Base-by-base conservation (phyloP, 2,329 filamentous ascomycete genomes). In the Diaporthe sp. region DNA sequence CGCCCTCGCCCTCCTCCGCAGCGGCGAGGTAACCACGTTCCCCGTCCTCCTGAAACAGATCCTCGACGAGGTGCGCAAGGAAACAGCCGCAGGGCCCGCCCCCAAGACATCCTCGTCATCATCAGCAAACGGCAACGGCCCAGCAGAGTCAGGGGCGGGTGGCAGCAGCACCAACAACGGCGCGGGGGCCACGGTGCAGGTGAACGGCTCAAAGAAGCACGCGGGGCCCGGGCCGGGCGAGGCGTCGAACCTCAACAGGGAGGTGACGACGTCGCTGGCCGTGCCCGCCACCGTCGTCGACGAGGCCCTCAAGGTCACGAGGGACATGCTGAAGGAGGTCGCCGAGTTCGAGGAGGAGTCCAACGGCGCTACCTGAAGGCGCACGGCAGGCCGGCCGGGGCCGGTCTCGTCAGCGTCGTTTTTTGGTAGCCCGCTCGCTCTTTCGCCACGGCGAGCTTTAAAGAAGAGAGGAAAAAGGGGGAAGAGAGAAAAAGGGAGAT, bases 41-140 rank as follows among this genome's bases (percentile, higher is more conserved):
- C 91, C 91, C 2, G 87, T 86, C n/a, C 89, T 93, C 42, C 87
- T 93, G 77, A 84, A 86, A 71, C 90, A 89, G 76, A 89, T 93
- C 28, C 85, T 93, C 79, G 89, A 92, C 75, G 91, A 93, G 81
- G 88, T 93, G 73, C 88, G 89, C 65, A 85, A 87, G 75, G 89
- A 90, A 76, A 88, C 86, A 1, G 75, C 78, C 44, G 77, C 81
- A 13, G 58, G 78, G n/a, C 77, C 80, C n/a, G n/a, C 42, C 7
- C 39, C 68, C 39, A 61, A 74, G 39, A 53, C 71, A 22, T 51
- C 72, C 1, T 70, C 49, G 7, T 81, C 85, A 9, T 79, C 79
- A 72, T 65, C 80, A 49, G 76, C 55, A 77, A 84, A 84, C 79
- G 81, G 81, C 75, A 75, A 76, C 42, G 75, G 34, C 37, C 34